phyloP scores from a whole-genome alignment of 345 rosid species.

The Mallotus nudiflorus region DNA sequence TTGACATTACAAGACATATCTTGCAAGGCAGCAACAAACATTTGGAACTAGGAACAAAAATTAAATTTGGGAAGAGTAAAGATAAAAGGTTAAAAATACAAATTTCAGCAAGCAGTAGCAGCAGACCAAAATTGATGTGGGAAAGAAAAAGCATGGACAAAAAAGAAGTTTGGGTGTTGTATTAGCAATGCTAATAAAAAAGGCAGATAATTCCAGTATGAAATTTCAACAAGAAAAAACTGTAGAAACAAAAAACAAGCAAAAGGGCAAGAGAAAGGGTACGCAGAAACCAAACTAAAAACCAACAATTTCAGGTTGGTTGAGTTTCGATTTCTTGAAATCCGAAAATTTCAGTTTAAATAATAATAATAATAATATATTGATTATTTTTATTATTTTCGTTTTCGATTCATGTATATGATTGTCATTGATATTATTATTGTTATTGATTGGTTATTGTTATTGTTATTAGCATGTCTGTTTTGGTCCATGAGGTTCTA shows the following conservation, averaged over 20 bases:
- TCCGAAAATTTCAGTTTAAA: too few relatives aligned
- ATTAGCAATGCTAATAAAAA: not conserved
- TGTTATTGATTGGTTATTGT: too few relatives aligned
- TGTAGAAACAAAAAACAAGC: not conserved
- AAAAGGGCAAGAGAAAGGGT: not conserved
- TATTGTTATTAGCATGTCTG: too few relatives aligned
- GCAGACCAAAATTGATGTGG: not conserved
- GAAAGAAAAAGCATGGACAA: not conserved
- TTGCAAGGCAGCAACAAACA: not conserved
- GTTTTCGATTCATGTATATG: too few relatives aligned
- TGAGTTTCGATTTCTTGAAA: too few relatives aligned
- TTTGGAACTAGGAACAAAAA: not conserved
- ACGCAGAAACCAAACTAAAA: too few relatives aligned
- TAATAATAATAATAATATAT: too few relatives aligned
- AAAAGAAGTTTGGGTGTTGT: too few relatives aligned
- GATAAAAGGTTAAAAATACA: not conserved
- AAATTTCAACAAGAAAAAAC: not conserved
- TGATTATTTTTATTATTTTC: too few relatives aligned
- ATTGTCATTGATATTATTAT: too few relatives aligned
- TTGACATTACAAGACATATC: not conserved
- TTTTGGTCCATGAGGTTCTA: too few relatives aligned
- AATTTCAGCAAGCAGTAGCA: not conserved
- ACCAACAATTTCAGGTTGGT: too few relatives aligned
- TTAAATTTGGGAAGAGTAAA: not conserved
- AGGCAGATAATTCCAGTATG: not conserved